Conservation (phyloP, 306 rosid species). For the Begonia fuchsioides region DNA sequence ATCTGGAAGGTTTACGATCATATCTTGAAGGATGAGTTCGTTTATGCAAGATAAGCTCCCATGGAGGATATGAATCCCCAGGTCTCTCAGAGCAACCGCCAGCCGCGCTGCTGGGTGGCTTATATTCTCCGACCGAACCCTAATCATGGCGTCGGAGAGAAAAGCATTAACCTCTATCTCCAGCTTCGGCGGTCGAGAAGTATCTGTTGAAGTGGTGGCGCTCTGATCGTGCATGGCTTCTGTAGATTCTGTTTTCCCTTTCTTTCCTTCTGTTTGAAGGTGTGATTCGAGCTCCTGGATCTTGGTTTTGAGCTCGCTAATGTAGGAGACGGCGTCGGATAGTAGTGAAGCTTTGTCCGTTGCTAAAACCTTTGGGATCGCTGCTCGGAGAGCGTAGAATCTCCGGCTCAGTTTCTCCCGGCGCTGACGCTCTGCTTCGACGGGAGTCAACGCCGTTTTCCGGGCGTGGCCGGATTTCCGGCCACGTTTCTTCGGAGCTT, state of each 20-base stretch:
- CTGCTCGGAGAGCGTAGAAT: neutral
- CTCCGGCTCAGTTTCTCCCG: neutral
- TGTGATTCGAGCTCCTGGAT: neutral
- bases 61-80: constrained; percentile 30
- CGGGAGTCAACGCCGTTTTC: neutral
- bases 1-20: constrained; percentile 33
- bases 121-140: constrained; percentile 33
- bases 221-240: neutral
- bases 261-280: neutral
- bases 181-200: neutral
- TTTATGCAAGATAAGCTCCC: constrained; percentile 43
- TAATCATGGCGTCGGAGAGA: constrained; percentile 39
- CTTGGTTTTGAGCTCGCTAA: neutral
- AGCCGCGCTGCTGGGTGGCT: constrained; percentile 41
- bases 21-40: constrained; percentile 47
- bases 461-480: neutral
- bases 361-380: neutral
- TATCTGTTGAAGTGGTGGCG: neutral
- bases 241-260: neutral
- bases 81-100: constrained; percentile 36
- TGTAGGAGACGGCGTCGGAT: neutral
- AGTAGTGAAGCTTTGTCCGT: neutral
- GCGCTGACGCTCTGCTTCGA: neutral
- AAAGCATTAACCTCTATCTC: constrained; percentile 29
- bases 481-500: neutral